Percentiles rank a stretch among this genome's conserved stretches.
Evolutionary conservation across 768 basidiomycete species (phyloP).

Genomic region (Kwoniella dendrophila): DNA sequence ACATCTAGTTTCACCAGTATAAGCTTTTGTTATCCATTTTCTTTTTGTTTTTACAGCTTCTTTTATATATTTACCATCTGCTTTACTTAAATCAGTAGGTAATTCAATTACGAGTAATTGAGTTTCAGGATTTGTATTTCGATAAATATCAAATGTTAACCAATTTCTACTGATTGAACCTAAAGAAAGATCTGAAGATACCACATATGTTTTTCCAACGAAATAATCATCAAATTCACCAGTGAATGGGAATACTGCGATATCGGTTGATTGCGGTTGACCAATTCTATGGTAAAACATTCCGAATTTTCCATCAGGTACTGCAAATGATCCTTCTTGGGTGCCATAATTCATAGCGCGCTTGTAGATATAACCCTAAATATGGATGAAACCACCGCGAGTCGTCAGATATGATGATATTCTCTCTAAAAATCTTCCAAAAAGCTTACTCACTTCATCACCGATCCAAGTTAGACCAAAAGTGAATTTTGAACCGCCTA

Average conservation of each 20-base stretch:
- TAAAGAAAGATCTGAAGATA: slow-evolving; percentile 6
- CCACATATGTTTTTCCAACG: slow-evolving; percentile 1
- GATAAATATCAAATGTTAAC: slow-evolving; percentile 21
- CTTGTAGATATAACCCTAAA: slow-evolving; percentile 25
- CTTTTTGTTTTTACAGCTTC: slow-evolving; percentile 5
- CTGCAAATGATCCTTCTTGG: neutral
- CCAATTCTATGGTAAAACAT: slow-evolving; percentile 25
- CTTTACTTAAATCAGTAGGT: slow-evolving; percentile 1
- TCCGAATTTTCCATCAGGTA: slow-evolving; percentile 11
- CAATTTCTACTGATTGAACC: neutral
- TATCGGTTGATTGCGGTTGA: slow-evolving; percentile 17
- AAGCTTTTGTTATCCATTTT: slow-evolving; percentile 17
- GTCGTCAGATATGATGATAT: neutral
- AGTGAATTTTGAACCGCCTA: slow-evolving; percentile 24
- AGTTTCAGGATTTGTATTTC: slow-evolving; percentile 26
- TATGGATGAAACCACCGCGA: neutral
- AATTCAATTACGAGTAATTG: slow-evolving; percentile 20
- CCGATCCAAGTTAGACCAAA: slow-evolving; percentile 24
- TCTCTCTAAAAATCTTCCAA: neutral
- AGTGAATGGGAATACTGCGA: slow-evolving; percentile 15
- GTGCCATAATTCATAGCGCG: slow-evolving; percentile 6
- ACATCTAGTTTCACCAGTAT: slow-evolving; percentile 23
- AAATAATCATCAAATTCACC: slow-evolving; percentile 6
- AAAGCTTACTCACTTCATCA: neutral
- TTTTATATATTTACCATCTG: slow-evolving; percentile 11